Conservation (phyloP, 139 green algal genomes). For the Closterium sp. region DNA sequence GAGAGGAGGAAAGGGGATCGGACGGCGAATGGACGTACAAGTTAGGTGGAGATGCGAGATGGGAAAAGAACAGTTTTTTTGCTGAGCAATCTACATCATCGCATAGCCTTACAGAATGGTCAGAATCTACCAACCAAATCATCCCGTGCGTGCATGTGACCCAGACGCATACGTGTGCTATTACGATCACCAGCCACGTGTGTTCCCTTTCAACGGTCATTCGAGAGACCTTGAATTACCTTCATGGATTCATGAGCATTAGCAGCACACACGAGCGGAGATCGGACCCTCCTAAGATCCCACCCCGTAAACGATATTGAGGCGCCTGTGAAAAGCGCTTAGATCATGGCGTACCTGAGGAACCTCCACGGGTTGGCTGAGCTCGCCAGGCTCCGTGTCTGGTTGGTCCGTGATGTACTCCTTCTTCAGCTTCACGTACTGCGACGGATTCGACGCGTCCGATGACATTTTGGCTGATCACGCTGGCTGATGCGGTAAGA, state of each 20-base stretch:
- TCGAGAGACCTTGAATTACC: neutral
- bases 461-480: neutral
- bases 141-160: neutral
- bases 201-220: neutral
- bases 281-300: neutral
- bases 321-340: no score
- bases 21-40: neutral
- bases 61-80: neutral
- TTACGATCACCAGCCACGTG: neutral
- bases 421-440: conserved; percentile 37
- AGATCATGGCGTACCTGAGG: conserved; percentile 12
- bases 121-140: neutral
- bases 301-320: no score
- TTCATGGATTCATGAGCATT: neutral
- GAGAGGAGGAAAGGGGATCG: neutral
- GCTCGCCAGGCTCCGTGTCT: conserved; percentile 29
- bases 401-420: conserved; percentile 25
- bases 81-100: no score
- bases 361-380: conserved; percentile 36
- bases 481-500: neutral
- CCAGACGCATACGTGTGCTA: neutral
- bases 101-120: neutral
- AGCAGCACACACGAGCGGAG: neutral
- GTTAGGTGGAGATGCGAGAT: neutral
- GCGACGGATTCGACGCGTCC: conserved; percentile 14